phyloP scores from a whole-genome alignment of 768 basidiomycete species.

The Xerocomellus dryophilus region DNA sequence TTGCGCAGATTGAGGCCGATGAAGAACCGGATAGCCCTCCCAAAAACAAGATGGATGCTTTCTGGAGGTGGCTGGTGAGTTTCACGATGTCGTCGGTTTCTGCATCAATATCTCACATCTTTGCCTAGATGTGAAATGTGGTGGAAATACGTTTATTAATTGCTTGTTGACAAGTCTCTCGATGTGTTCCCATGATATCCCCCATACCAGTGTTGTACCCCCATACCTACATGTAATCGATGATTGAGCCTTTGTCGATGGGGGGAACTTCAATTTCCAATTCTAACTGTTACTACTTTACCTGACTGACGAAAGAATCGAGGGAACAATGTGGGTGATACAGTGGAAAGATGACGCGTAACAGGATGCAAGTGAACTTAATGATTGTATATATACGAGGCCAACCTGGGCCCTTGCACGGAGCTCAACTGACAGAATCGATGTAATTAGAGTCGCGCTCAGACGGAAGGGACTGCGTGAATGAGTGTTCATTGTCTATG shows the following conservation, averaged over 20 bases:
- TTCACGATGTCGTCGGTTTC: not conserved
- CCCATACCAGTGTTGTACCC: slow-evolving; percentile 2
- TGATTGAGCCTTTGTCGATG: not conserved
- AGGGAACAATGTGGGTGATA: slow-evolving; percentile 27
- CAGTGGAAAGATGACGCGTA: slow-evolving; percentile 32
- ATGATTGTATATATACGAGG: slow-evolving; percentile 37
- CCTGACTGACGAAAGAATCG: slow-evolving; percentile 17
- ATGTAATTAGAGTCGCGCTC: slow-evolving; percentile 5
- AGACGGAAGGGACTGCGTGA: slow-evolving; percentile 5
- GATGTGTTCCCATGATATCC: not conserved
- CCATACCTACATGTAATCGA: slow-evolving; percentile 1
- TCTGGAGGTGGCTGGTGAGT: slow-evolving; percentile 81
- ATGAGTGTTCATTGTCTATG: slow-evolving; percentile 39
- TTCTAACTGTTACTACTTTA: slow-evolving; percentile 27
- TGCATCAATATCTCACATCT: not conserved
- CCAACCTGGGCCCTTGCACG: slow-evolving; percentile 21
- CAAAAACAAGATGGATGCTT: slow-evolving; percentile 58
- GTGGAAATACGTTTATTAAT: not conserved
- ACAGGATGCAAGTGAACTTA: slow-evolving; percentile 32
- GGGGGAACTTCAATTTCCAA: slow-evolving; percentile 1
- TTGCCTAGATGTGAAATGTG: slow-evolving; percentile 21
- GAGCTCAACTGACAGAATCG: slow-evolving; percentile 9
- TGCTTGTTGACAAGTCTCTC: not conserved
- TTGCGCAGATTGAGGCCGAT: slow-evolving; percentile 68
- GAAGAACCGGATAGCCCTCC: slow-evolving; percentile 72